Conservation (phyloP, 768 basidiomycete genomes). For the Mycena capillaripes region DNA sequence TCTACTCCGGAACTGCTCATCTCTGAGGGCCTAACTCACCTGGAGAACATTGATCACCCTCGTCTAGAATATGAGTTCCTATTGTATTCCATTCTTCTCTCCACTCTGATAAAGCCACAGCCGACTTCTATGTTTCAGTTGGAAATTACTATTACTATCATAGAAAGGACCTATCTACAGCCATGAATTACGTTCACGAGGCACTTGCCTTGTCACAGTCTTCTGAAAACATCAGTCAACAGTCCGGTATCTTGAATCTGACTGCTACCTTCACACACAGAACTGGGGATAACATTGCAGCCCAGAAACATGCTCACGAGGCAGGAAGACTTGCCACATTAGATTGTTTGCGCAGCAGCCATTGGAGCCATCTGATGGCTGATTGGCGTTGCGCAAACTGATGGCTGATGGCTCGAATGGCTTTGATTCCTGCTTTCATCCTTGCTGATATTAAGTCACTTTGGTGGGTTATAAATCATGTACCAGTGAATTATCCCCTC, state of each 20-base stretch:
- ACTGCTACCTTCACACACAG: background rate
- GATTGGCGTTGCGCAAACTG: too few species aligned
- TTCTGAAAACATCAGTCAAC: background rate
- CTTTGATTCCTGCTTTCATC: too few species aligned
- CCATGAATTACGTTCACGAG: background rate
- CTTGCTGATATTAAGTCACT: too few species aligned
- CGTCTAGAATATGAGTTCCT: slow-evolving; percentile 1
- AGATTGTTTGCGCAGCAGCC: too few species aligned
- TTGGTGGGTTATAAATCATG: too few species aligned
- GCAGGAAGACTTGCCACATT: background rate
- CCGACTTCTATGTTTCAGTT: background rate
- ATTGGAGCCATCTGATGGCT: too few species aligned
- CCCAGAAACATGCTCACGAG: background rate
- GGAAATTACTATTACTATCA: slow-evolving; percentile 1
- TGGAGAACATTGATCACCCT: background rate
- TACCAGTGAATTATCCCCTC: too few species aligned
- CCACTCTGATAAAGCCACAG: background rate
- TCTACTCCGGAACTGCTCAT: background rate
- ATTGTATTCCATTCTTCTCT: background rate
- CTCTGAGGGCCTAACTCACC: background rate
- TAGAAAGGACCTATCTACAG: background rate
- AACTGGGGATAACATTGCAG: background rate
- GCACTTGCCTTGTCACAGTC: background rate
- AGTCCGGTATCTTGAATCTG: background rate
- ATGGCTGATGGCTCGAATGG: too few species aligned